phyloP scores from a whole-genome alignment of 805 yeast species.

The Yamadazyma tumulicola region DNA sequence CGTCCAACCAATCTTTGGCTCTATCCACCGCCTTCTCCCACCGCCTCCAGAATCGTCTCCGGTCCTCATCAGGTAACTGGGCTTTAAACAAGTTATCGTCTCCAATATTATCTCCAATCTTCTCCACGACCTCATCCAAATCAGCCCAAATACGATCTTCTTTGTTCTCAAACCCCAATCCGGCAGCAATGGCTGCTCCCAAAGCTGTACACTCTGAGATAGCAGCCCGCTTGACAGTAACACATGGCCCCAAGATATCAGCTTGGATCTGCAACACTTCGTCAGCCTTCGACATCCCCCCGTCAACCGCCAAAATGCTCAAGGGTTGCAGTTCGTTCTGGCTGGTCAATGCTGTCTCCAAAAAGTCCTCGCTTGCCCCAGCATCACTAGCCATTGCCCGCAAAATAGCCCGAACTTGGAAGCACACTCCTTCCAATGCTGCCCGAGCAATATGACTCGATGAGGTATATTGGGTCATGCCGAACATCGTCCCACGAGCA shows the following conservation, averaged over 20 bases:
- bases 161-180: conserved; percentile 51
- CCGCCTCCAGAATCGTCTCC: conserved; percentile 61
- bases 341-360: conserved; percentile 48
- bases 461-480: conserved; percentile 90
- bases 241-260: conserved; percentile 85
- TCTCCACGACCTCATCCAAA: conserved; percentile 59
- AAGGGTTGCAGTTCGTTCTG: conserved; percentile 45
- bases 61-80: conserved; percentile 50
- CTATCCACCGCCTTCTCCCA: conserved; percentile 88
- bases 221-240: conserved; percentile 73
- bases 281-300: conserved; percentile 90
- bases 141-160: conserved; percentile 68
- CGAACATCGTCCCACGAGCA: conserved; percentile 89
- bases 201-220: conserved; percentile 90
- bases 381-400: conserved; percentile 88
- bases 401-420: conserved; percentile 86
- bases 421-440: conserved; percentile 92
- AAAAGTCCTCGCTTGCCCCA: conserved; percentile 56
- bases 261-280: conserved; percentile 94
- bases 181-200: conserved; percentile 97
- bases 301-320: conserved; percentile 74
- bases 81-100: conserved; percentile 31
- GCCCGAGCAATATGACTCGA: conserved; percentile 91
- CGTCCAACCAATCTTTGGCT: conserved; percentile 75
- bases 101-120: conserved; percentile 29